A percentile compares a stretch with the other conserved stretches of the same genome.
Evolutionary conservation across 2,329 filamentous ascomycete species (phyloP).

Genomic region (Chrysoporthe austroafricana): DNA sequence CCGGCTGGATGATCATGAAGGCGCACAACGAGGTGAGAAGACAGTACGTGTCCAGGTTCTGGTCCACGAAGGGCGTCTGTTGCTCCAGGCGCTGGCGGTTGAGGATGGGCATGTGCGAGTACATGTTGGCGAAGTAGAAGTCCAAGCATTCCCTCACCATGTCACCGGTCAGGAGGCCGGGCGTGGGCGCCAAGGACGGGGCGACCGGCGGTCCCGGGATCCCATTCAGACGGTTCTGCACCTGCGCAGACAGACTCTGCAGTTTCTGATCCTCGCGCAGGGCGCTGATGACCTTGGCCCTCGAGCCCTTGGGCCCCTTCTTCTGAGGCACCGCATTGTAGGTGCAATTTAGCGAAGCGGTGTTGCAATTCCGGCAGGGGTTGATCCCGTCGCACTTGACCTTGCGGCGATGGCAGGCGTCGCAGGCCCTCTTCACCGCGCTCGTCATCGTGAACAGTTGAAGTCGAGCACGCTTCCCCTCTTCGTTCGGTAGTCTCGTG

Average conservation of each 20-base stretch:
- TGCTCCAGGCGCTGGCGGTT: slow-evolving; percentile 62
- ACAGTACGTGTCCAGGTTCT: slow-evolving; percentile 66
- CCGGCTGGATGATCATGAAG: slow-evolving; percentile 71
- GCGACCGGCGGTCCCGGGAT: slow-evolving; percentile 53
- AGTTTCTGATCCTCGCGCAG: slow-evolving; percentile 70
- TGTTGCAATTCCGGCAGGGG: slow-evolving; percentile 72
- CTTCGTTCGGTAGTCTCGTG: background rate
- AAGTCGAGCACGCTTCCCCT: background rate
- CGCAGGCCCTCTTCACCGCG: slow-evolving; percentile 67
- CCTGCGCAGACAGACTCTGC: slow-evolving; percentile 64
- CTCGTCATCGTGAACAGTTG: slow-evolving; percentile 46
- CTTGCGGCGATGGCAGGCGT: slow-evolving; percentile 75
- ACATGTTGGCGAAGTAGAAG: slow-evolving; percentile 72
- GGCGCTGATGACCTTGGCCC: slow-evolving; percentile 77
- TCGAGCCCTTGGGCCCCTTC: slow-evolving; percentile 75
- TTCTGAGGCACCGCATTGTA: slow-evolving; percentile 78
- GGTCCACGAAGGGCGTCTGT: slow-evolving; percentile 63
- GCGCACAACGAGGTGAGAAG: slow-evolving; percentile 67
- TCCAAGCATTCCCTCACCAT: slow-evolving; percentile 68
- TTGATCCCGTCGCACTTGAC: slow-evolving; percentile 74
- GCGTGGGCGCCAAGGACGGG: slow-evolving; percentile 56
- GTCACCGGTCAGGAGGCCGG: slow-evolving; percentile 63
- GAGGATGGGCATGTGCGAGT: slow-evolving; percentile 65
- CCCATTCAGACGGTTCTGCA: slow-evolving; percentile 63
- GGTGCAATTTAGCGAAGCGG: slow-evolving; percentile 69